A percentile compares a stretch with the other conserved stretches of the same genome.
phyloP scores from a whole-genome alignment of 306 rosid species.

The Cucurbita maxima region DNA sequence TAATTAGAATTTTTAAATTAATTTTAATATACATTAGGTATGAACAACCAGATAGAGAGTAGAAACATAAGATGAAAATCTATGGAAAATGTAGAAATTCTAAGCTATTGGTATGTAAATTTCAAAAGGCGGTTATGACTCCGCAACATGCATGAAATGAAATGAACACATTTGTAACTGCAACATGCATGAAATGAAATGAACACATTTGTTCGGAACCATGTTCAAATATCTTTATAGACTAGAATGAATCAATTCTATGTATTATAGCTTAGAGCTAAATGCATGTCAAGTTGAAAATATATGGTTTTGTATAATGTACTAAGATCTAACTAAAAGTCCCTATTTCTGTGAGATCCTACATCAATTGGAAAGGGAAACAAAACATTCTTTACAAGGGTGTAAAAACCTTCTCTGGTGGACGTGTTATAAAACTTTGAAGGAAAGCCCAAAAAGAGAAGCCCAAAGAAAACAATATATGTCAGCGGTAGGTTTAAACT shows the following conservation, averaged over 20 bases:
- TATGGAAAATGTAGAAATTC: background rate
- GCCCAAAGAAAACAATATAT: no score
- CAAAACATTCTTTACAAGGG: no score
- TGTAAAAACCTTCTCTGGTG: no score
- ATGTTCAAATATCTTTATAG: background rate
- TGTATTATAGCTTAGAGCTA: background rate
- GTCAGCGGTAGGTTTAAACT: no score
- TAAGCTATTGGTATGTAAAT: background rate
- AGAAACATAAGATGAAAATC: background rate
- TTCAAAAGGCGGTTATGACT: background rate
- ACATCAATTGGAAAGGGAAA: no score
- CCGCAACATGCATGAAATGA: background rate
- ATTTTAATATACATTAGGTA: no score
- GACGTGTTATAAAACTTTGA: no score
- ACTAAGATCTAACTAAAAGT: background rate
- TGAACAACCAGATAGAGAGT: background rate
- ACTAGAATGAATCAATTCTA: background rate
- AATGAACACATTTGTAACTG: background rate
- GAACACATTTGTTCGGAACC: background rate
- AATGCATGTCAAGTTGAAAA: background rate
- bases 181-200: background rate
- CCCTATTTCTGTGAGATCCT: no score
- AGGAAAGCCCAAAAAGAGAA: no score
- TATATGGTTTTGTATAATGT: background rate
- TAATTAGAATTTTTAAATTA: no score